Percentiles rank a stretch among this genome's conserved stretches.
These are phyloP conservation scores for Debaryomyces subglobosus DNA, from an alignment of 1,139 yeast species.

Conservation along the genomic window DNA sequence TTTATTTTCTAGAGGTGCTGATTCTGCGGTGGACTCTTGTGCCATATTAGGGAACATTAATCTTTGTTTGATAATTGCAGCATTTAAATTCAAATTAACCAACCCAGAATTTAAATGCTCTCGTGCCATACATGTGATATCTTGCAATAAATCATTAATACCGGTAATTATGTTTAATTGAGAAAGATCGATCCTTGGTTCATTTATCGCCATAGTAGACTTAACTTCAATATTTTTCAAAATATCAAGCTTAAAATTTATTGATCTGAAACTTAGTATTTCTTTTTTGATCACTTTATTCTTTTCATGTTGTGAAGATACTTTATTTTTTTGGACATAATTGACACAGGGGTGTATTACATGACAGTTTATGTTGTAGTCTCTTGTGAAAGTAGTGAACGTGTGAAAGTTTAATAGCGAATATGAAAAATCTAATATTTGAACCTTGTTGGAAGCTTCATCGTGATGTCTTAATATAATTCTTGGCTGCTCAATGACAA, in stretches of 20 bases:
- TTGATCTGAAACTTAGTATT: conserved; percentile 24
- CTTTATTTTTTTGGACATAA: conserved; percentile 30
- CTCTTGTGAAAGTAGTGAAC: conserved; percentile 36
- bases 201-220: conserved; percentile 25
- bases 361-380: conserved; percentile 41
- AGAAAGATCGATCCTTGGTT: conserved; percentile 29
- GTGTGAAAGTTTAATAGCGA: conserved; percentile 43
- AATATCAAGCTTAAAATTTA: conserved; percentile 29
- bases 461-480: conserved; percentile 36
- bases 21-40: not conserved
- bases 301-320: conserved; percentile 4
- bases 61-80: conserved; percentile 23
- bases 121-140: conserved; percentile 30
- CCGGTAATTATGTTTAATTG: conserved; percentile 38
- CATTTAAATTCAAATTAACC: conserved; percentile 32
- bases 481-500: conserved; percentile 49
- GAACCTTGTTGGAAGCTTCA: conserved; percentile 22
- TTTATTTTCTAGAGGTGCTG: conserved; percentile 17
- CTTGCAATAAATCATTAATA: conserved; percentile 31
- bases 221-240: conserved; percentile 35
- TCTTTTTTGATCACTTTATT: conserved; percentile 18
- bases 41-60: not conserved
- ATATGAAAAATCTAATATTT: conserved; percentile 39
- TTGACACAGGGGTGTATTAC: conserved; percentile 36
- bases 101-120: conserved; percentile 33